These are phyloP conservation scores for Eucalyptus erythrocorys DNA, from an alignment of 345 rosid genomes.

Conservation along the genomic window DNA sequence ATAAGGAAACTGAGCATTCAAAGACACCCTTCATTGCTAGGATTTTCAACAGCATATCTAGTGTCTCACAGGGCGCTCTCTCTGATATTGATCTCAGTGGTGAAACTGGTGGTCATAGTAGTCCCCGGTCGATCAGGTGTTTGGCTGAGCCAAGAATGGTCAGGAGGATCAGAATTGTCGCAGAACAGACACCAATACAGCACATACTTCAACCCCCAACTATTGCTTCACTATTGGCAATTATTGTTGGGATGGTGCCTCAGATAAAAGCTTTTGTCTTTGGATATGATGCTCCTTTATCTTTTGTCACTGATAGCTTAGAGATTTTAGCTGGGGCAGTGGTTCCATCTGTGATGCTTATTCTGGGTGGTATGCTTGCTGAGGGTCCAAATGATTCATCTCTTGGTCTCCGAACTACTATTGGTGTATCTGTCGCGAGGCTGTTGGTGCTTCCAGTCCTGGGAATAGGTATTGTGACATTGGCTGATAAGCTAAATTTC, in stretches of 20 bases:
- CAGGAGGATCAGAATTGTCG: slow-evolving; percentile 80
- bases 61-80: slow-evolving; percentile 28
- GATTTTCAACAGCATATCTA: slow-evolving; percentile 43
- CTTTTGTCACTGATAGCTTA: slow-evolving; percentile 78
- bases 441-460: slow-evolving; percentile 73
- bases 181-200: slow-evolving; percentile 75
- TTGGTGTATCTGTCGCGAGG: slow-evolving; percentile 67
- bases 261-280: slow-evolving; percentile 56
- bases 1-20: slow-evolving; percentile 75
- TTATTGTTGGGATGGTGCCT: slow-evolving; percentile 65
- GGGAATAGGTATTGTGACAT: slow-evolving; percentile 59
- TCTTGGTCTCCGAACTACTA: slow-evolving; percentile 70
- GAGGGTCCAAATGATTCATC: slow-evolving; percentile 86
- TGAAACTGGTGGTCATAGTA: slow-evolving; percentile 17
- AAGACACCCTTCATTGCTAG: slow-evolving; percentile 78
- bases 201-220: slow-evolving; percentile 96
- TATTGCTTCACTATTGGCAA: slow-evolving; percentile 77
- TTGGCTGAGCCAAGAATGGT: slow-evolving; percentile 87
- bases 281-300: slow-evolving; percentile 72
- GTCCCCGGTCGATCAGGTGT: slow-evolving; percentile 65
- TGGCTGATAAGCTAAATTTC: slow-evolving; percentile 45
- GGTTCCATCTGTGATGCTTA: slow-evolving; percentile 98
- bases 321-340: slow-evolving; percentile 72
- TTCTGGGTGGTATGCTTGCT: slow-evolving; percentile 90
- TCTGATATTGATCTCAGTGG: slow-evolving; percentile 41